Percentiles rank a stretch among this genome's conserved stretches.
These are phyloP conservation scores for Diutina pseudorugosa DNA, from an alignment of 1,139 yeast genomes.

Conservation along the genomic window DNA sequence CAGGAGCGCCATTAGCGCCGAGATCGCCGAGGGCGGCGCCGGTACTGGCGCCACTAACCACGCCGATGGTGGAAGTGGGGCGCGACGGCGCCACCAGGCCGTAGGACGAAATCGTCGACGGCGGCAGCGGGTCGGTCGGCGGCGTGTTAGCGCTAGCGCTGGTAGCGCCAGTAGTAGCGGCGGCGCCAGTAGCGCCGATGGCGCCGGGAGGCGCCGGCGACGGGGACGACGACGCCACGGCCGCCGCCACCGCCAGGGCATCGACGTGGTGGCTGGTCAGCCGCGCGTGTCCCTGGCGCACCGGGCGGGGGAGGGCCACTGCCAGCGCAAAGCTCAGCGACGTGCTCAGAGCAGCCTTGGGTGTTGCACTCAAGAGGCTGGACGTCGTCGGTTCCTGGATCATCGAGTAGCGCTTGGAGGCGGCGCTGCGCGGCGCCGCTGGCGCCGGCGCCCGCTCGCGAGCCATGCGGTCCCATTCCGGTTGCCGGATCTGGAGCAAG, in stretches of 20 bases:
- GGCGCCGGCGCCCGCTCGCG: constrained; percentile 12
- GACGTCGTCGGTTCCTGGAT: constrained; percentile 31
- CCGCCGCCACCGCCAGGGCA: not conserved
- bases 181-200: no score
- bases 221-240: not conserved
- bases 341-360: constrained; percentile 28
- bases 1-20: not conserved
- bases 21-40: not conserved
- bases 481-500: constrained; percentile 72
- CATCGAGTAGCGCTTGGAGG: constrained; percentile 33
- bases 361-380: constrained; percentile 16
- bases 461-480: constrained; percentile 73
- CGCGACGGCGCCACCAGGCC: not conserved
- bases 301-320: constrained; percentile 15
- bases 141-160: no score
- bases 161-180: no score
- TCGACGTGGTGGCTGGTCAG: not conserved
- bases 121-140: not conserved
- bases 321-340: constrained; percentile 41
- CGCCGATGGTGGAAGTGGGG: not conserved
- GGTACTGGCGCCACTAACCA: not conserved
- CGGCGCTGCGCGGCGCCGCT: constrained; percentile 8
- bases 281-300: not conserved
- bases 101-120: not conserved
- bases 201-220: no score